Conservation (phyloP, 257 asterid species). For the Schizonepeta tenuifolia region DNA sequence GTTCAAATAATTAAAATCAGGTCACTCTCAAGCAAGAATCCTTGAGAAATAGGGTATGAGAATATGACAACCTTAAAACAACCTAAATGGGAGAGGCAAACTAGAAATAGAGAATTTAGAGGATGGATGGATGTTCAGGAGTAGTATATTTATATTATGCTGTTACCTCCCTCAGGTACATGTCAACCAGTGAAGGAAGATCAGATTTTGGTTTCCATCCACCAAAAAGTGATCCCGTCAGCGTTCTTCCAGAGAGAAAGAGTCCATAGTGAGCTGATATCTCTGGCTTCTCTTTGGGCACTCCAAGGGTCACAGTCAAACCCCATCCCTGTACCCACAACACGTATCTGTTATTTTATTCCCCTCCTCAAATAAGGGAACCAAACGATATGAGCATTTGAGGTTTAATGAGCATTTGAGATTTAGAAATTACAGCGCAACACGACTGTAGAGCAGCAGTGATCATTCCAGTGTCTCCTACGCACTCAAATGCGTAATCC, state of each 20-base stretch:
- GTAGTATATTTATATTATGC: background rate
- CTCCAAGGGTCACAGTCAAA: constrained; percentile 87
- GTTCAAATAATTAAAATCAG: background rate
- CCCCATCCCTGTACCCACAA: constrained; percentile 83
- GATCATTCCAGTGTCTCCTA: constrained; percentile 81
- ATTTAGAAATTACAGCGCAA: constrained; percentile 58
- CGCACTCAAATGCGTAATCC: constrained; percentile 93
- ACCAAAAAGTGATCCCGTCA: constrained; percentile 85
- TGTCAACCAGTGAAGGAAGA: constrained; percentile 80
- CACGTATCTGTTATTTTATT: background rate
- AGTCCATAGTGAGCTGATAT: constrained; percentile 79
- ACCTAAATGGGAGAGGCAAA: too few relatives aligned
- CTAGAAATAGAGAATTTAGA: too few relatives aligned
- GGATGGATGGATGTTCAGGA: background rate
- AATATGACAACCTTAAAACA: too few relatives aligned
- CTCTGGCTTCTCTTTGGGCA: constrained; percentile 83
- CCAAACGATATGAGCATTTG: constrained; percentile 9
- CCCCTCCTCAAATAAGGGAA: constrained; percentile 10
- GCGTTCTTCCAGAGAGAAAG: constrained; percentile 76
- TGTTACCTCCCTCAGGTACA: constrained; percentile 75
- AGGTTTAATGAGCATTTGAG: constrained; percentile 19
- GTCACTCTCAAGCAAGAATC: background rate
- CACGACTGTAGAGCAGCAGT: constrained; percentile 88
- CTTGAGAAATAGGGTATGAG: background rate
- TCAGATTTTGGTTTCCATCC: constrained; percentile 99